These are phyloP conservation scores for Drechslerella coelobrocha DNA, from an alignment of 2,329 filamentous ascomycete species.

Conservation along the genomic window DNA sequence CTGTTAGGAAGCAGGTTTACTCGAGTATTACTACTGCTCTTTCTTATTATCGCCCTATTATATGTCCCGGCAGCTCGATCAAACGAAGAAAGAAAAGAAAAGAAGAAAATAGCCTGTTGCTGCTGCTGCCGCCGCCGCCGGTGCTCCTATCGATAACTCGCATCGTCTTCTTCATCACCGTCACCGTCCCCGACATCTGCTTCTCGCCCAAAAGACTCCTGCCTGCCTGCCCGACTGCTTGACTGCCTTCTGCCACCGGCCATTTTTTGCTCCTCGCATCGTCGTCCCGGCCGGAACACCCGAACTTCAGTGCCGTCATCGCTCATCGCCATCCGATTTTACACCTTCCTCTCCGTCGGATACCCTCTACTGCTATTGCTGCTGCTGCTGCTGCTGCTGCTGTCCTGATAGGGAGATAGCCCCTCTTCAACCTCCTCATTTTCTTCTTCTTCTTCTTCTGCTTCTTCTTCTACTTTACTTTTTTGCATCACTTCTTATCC, in stretches of 20 bases:
- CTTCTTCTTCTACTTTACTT: neutral
- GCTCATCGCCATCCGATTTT: neutral
- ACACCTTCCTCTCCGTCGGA: constrained; percentile 1
- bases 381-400: no score
- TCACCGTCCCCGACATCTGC: neutral
- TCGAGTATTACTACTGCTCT: neutral
- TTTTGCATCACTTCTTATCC: neutral
- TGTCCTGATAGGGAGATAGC: neutral
- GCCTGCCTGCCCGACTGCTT: neutral
- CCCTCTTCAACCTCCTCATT: constrained; percentile 4
- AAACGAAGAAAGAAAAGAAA: neutral
- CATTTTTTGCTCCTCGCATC: neutral
- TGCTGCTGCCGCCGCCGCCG: neutral
- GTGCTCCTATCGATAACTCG: constrained; percentile 4
- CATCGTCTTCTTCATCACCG: neutral
- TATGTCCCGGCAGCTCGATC: neutral
- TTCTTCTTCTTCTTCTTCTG: neutral
- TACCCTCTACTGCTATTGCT: neutral
- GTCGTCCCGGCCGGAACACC: neutral
- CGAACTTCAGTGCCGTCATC: neutral
- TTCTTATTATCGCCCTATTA: neutral
- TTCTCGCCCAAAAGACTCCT: no score
- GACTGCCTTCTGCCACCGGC: neutral
- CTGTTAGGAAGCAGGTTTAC: no score
- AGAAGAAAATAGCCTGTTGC: neutral